Evolutionary conservation across 768 basidiomycete genomes (phyloP), one percentile per base, ranked within the genome.

Genomic region (Podaxis sp.): DNA sequence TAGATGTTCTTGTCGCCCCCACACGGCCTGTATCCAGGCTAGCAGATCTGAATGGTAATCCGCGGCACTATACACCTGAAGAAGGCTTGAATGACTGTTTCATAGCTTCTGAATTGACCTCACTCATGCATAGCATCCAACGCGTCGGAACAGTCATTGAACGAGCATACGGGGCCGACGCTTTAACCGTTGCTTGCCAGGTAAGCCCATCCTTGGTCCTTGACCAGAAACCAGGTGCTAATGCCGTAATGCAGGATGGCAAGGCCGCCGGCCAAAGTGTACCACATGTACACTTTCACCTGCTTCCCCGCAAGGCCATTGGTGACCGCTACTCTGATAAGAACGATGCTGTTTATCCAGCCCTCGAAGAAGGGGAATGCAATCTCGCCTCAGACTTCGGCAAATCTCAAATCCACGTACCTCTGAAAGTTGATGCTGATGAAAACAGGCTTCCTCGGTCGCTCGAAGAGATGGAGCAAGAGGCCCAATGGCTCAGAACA

Each of bases 211-310:
- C 53, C 5, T 30, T 42, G 39, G 11, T 36, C 11, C n/a, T 6
- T 24, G 7, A 12, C 12, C 19, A 2, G 9, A 24, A n/a, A 55
- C 30, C 19, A 19, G 13, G 3, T 62, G 30, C 49, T 40, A 26
- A 28, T 36, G 17, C 4, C n/a, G 2, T 22, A 55, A 8, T 48
- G 13, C 68, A 95, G 92, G 95, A 98, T 70, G 95, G 96, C 12
- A 82, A 81, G 64, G 92, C 90, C 13, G 92, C 95, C 1, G 95
- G 95, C 0, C 82, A 83, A 71, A 77, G 75, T 33, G 86, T 94
- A n/a, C 87, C 93, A 1, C 97, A 99, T 71, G 93, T 98, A n/a
- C 97, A 99, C 75, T 90, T 97, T 68, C 97, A 99, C 72, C 75
- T 99, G 30, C 76, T 99, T 4, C 97, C 97, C 22, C 87, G 96